Base-by-base conservation (phyloP, 1,284 basidiomycete species). In the Marasmius oreades region DNA sequence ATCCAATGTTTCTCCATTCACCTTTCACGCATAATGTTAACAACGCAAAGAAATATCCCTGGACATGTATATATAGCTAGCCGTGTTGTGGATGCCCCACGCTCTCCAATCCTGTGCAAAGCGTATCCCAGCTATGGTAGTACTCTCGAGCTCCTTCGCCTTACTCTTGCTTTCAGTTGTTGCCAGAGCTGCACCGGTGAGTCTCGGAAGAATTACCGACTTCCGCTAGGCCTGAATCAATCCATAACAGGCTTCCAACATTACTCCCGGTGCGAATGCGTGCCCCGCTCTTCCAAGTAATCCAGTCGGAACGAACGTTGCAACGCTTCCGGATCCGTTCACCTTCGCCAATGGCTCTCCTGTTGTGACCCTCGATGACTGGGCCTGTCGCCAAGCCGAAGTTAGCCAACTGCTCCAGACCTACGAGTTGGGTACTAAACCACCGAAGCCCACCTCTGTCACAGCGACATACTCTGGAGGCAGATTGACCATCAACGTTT, bases 351-450 rank as follows among this genome's bases (percentile, higher is more conserved):
- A 56, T 39, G 56, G 55, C 36, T 60, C 51, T 5, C 69, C 69
- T 12, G 75, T 77, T 6, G 56, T 61, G n/a, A 77, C 75, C 20
- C 67, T 69, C 34, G 73, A 61, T 1, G 76, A 82, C 58, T 83
- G 77, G 74, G 67, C 68, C 10, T 83, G 81, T 64, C 74, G 80
- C 33, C 73, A 73, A 26, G 69, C 70, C 10, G 76, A 83, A 63
- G 77, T 82, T 60, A 64, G 61, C 52, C 68, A 74, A 26, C 68
- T 82, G 16, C 63, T 82, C 62, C 77, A 80, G 61, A 68, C 68
- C 14, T 77, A 79, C 63, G 81, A 83, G 67, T 70, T 76, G 2
- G 80, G 80, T 6, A 69, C 69, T 1, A 64, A 80, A 14, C 79
- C 80, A 0, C 69, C 69, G 16, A 70, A 69, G 59, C 80, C 80